These are phyloP conservation scores for Eutypa lata DNA, from an alignment of 2,329 filamentous ascomycete species.

Conservation along the genomic window DNA sequence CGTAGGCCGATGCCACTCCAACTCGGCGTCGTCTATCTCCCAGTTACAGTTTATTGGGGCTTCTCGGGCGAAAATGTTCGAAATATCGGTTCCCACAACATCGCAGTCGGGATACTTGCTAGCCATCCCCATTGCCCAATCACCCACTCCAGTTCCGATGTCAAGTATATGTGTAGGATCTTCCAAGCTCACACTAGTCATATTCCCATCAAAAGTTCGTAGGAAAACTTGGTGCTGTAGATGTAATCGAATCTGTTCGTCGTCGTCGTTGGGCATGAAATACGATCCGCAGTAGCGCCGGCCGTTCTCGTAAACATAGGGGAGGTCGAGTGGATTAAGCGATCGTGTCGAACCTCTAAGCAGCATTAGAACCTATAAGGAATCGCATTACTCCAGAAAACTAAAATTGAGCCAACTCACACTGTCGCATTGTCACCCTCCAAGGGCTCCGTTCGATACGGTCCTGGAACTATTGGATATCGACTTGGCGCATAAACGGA, in stretches of 20 bases:
- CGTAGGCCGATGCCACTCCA: constrained; percentile 52
- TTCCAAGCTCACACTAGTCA: constrained; percentile 42
- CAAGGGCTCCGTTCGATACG: constrained; percentile 34
- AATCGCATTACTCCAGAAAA: background rate
- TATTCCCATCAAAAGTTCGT: constrained; percentile 43
- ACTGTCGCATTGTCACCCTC: constrained; percentile 32
- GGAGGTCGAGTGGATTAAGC: constrained; percentile 48
- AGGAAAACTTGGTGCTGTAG: constrained; percentile 63
- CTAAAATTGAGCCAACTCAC: constrained; percentile 31
- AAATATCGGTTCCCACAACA: constrained; percentile 57
- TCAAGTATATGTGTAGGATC: constrained; percentile 48
- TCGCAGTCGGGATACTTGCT: constrained; percentile 52
- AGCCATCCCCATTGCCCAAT: constrained; percentile 51
- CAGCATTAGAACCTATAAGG: constrained; percentile 9
- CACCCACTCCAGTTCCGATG: constrained; percentile 57
- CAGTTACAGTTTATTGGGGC: constrained; percentile 59
- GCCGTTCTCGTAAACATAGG: constrained; percentile 58
- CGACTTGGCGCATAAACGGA: constrained; percentile 41
- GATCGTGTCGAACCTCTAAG: constrained; percentile 40
- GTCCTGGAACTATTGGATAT: constrained; percentile 34
- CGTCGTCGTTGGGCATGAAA: constrained; percentile 65
- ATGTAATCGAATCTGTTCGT: constrained; percentile 60
- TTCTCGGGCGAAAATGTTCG: constrained; percentile 54
- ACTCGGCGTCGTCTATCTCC: constrained; percentile 57
- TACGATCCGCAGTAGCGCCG: constrained; percentile 62